Evolutionary conservation across 2,329 filamentous ascomycete species (phyloP).

Genomic region (Ophiostoma populinum): DNA sequence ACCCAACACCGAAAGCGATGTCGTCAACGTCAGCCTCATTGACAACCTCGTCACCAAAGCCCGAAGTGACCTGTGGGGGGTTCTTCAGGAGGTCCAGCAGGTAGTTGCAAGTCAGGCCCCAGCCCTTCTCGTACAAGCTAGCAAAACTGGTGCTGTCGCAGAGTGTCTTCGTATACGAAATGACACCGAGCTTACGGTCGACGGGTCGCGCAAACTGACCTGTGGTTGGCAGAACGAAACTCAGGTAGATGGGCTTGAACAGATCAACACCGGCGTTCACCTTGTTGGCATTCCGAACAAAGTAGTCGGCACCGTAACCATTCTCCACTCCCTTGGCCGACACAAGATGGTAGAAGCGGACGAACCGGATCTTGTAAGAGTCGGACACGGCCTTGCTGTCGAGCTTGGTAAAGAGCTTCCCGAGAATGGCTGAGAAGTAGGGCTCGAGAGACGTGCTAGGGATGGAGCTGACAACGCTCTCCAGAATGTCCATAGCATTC

Average conservation of each 20-base stretch:
- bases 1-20: conserved; percentile 84
- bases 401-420: conserved; percentile 64
- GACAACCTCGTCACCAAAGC: conserved; percentile 57
- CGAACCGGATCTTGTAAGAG: conserved; percentile 70
- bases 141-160: conserved; percentile 75
- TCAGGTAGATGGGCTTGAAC: conserved; percentile 73
- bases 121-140: conserved; percentile 69
- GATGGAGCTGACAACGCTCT: conserved; percentile 58
- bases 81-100: conserved; percentile 80
- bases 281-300: conserved; percentile 67
- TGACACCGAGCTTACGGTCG: conserved; percentile 83
- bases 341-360: conserved; percentile 86
- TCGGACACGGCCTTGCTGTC: conserved; percentile 54
- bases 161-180: conserved; percentile 84
- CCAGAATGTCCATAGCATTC: conserved; percentile 78
- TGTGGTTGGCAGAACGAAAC: conserved; percentile 73
- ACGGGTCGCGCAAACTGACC: conserved; percentile 73
- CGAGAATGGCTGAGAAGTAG: conserved; percentile 67
- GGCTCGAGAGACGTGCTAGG: conserved; percentile 56
- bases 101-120: conserved; percentile 79
- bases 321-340: conserved; percentile 55
- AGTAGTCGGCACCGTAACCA: conserved; percentile 83
- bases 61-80: conserved; percentile 50
- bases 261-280: conserved; percentile 50
- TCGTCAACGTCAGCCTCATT: conserved; percentile 87